Conservation (phyloP, 306 rosid species). For the Sesbania bispinosa region DNA sequence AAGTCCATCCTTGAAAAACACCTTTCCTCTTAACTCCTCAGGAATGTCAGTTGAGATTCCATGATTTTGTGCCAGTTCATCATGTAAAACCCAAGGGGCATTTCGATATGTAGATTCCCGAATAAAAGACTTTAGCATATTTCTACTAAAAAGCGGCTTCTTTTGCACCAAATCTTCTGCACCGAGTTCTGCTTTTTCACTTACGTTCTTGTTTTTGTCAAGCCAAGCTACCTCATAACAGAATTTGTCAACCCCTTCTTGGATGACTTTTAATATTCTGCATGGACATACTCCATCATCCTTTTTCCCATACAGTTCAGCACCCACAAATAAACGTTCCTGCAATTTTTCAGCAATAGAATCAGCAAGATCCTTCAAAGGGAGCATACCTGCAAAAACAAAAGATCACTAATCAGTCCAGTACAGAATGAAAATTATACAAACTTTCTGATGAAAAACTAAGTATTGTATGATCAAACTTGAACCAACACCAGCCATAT, state of each 20-base stretch:
- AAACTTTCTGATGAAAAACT: neutral
- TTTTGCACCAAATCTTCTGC: slow-evolving; percentile 62
- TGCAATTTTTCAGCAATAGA: slow-evolving; percentile 65
- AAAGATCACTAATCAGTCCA: slow-evolving; percentile 10
- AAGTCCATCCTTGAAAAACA: slow-evolving; percentile 63
- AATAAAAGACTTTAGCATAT: slow-evolving; percentile 72
- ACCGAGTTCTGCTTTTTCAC: slow-evolving; percentile 40
- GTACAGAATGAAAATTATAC: neutral
- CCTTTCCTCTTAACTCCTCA: slow-evolving; percentile 53
- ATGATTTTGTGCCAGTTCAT: slow-evolving; percentile 65
- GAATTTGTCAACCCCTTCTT: slow-evolving; percentile 38
- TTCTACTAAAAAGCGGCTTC: slow-evolving; percentile 80
- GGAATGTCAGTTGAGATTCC: slow-evolving; percentile 78
- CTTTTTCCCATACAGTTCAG: slow-evolving; percentile 71
- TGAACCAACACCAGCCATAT: neutral
- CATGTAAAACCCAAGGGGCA: slow-evolving; percentile 90
- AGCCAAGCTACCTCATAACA: slow-evolving; percentile 80
- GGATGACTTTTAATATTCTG: slow-evolving; percentile 59
- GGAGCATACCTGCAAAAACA: slow-evolving; percentile 64
- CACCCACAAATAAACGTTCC: slow-evolving; percentile 60
- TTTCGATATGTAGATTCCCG: slow-evolving; percentile 90
- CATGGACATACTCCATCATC: slow-evolving; percentile 53
- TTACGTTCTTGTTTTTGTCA: slow-evolving; percentile 59
- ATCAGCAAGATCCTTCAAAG: slow-evolving; percentile 85
- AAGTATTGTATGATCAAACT: neutral